Percentiles rank a stretch among this genome's conserved stretches.
phyloP scores from a whole-genome alignment of 176 grass and related monocot genomes.

The Rhynchospora breviuscula region DNA sequence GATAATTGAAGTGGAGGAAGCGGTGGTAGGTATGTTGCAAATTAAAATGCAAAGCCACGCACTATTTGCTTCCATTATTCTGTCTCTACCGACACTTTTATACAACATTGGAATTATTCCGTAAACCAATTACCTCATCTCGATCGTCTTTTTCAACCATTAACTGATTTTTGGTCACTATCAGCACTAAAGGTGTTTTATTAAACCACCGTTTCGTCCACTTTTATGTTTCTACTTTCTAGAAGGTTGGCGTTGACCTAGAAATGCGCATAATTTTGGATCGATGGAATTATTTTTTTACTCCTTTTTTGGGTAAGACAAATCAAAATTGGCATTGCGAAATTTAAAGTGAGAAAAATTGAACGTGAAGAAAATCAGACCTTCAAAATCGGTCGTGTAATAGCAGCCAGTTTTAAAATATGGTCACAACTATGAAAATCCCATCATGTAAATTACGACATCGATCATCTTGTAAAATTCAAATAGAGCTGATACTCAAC shows the following conservation, averaged over 20 bases:
- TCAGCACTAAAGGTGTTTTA: background rate
- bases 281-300: too few relatives aligned
- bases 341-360: background rate
- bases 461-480: background rate
- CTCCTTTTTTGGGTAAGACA: background rate
- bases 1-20: background rate
- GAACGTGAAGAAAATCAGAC: background rate
- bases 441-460: background rate
- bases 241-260: background rate
- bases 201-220: background rate
- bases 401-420: too few relatives aligned
- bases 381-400: background rate
- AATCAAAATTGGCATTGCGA: background rate
- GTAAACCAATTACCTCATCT: background rate
- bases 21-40: background rate
- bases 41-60: background rate
- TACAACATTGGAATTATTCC: background rate
- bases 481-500: background rate
- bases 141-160: background rate
- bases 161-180: background rate
- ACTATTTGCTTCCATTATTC: constrained; percentile 3
- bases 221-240: background rate
- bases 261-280: background rate
- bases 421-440: too few relatives aligned
- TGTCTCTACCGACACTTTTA: background rate